Percentiles rank a stretch among this genome's conserved stretches.
These are phyloP conservation scores for Chloroidium sp. DNA, from an alignment of 163 green algal genomes.

Conservation along the genomic window DNA sequence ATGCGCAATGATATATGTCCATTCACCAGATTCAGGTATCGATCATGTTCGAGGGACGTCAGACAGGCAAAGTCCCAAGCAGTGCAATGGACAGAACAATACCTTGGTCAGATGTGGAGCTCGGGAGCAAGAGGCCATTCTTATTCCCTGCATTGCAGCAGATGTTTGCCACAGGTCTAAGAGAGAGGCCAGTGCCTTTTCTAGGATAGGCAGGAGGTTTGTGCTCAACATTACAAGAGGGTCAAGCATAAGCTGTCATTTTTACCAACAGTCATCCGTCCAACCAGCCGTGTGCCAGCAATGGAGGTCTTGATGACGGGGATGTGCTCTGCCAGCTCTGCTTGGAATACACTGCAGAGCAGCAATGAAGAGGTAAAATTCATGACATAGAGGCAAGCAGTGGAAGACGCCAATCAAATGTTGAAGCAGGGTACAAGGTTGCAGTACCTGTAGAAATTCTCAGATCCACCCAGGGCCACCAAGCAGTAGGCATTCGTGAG, in stretches of 20 bases:
- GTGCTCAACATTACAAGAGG: neutral
- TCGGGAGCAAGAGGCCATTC: slow-evolving; percentile 95
- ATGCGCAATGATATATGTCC: no score
- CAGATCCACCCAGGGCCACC: slow-evolving; percentile 76
- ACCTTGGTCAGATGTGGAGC: slow-evolving; percentile 92
- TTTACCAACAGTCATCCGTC: slow-evolving; percentile 81
- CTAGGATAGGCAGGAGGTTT: neutral
- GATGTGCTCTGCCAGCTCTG: slow-evolving; percentile 94
- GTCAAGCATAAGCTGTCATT: neutral
- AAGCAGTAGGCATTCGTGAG: slow-evolving; percentile 96
- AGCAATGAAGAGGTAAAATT: no score
- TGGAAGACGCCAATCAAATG: no score
- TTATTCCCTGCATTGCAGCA: slow-evolving; percentile 70
- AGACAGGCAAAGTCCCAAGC: neutral
- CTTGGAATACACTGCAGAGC: slow-evolving; percentile 83
- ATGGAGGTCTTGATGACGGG: slow-evolving; percentile 92
- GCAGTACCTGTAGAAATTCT: slow-evolving; percentile 97
- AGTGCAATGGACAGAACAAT: neutral
- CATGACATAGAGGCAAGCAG: no score
- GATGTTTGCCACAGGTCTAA: neutral
- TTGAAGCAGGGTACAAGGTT: no score
- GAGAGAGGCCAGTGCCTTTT: neutral
- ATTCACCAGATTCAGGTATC: no score
- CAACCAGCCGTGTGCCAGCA: slow-evolving; percentile 88
- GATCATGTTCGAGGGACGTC: no score